phyloP scores from a whole-genome alignment of 1,139 yeast genomes.

The Debaryomycetaceae sp. region DNA sequence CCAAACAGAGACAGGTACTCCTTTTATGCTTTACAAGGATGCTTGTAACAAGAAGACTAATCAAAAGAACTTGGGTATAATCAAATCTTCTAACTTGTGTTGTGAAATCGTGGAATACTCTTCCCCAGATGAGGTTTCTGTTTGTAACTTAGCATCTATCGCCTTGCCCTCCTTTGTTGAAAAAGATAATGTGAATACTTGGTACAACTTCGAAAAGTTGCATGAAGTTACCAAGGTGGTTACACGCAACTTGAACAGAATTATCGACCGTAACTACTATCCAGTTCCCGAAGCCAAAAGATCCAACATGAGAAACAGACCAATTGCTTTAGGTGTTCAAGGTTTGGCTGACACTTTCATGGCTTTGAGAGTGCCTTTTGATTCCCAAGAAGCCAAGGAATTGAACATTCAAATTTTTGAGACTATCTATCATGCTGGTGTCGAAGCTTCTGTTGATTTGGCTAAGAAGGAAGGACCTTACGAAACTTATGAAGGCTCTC shows the following conservation, averaged over 20 bases:
- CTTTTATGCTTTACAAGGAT: conserved; percentile 57
- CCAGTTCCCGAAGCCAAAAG: conserved; percentile 53
- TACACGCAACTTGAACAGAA: conserved; percentile 52
- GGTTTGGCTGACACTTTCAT: conserved; percentile 61
- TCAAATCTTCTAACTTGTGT: conserved; percentile 57
- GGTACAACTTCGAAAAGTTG: conserved; percentile 54
- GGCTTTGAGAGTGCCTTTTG: conserved; percentile 55
- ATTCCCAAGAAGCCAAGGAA: conserved; percentile 53
- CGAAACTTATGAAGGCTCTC: conserved; percentile 51
- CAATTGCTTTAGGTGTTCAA: conserved; percentile 63
- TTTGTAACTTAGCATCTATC: conserved; percentile 53
- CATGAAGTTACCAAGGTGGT: conserved; percentile 54
- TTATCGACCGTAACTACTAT: conserved; percentile 55
- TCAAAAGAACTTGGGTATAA: conserved; percentile 53
- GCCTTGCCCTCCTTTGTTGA: conserved; percentile 66
- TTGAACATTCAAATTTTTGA: conserved; percentile 58
- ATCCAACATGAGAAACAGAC: conserved; percentile 57
- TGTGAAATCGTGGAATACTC: conserved; percentile 58
- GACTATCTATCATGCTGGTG: conserved; percentile 58
- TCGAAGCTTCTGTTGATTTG: conserved; percentile 54
- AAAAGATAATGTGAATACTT: conserved; percentile 31
- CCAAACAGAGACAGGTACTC: conserved; percentile 61
- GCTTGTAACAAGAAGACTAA: conserved; percentile 53
- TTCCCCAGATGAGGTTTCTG: conserved; percentile 54
- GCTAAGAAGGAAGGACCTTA: conserved; percentile 49